Evolutionary conservation across 805 yeast genomes (phyloP).

Genomic region (Isabelozyma gotoi): DNA sequence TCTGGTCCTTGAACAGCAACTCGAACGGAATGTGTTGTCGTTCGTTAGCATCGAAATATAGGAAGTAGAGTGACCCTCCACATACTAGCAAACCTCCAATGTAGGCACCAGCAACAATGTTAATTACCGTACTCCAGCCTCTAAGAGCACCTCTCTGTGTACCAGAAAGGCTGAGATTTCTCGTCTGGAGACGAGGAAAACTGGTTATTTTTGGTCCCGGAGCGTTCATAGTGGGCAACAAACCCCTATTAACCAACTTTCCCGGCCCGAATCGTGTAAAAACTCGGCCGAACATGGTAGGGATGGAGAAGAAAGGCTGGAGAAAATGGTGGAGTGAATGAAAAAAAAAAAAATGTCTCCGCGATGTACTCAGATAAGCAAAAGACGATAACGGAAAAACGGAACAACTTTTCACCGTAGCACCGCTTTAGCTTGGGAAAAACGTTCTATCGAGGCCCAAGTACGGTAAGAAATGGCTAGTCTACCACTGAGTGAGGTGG

Average conservation of each 20-base stretch:
- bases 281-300: neutral
- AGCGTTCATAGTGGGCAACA: no score
- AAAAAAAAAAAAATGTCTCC: neutral
- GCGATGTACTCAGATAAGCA: neutral
- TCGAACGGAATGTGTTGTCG: constrained; percentile 43
- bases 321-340: neutral
- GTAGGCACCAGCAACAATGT: constrained; percentile 43
- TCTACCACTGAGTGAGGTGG: neutral
- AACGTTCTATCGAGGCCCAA: no score
- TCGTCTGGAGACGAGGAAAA: no score
- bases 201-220: no score
- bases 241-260: no score
- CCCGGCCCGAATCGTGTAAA: neutral
- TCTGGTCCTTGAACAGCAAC: constrained; percentile 29
- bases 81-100: constrained; percentile 41
- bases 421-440: no score
- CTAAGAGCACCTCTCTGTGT: constrained; percentile 4
- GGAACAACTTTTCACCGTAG: no score
- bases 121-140: constrained; percentile 32
- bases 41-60: constrained; percentile 38
- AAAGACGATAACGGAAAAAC: neutral
- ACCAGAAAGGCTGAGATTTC: neutral
- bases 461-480: no score
- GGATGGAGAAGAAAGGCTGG: no score
- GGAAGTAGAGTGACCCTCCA: constrained; percentile 35